These are phyloP conservation scores for Malania oleifera DNA, from an alignment of 164 flowering plant genomes.

Conservation along the genomic window DNA sequence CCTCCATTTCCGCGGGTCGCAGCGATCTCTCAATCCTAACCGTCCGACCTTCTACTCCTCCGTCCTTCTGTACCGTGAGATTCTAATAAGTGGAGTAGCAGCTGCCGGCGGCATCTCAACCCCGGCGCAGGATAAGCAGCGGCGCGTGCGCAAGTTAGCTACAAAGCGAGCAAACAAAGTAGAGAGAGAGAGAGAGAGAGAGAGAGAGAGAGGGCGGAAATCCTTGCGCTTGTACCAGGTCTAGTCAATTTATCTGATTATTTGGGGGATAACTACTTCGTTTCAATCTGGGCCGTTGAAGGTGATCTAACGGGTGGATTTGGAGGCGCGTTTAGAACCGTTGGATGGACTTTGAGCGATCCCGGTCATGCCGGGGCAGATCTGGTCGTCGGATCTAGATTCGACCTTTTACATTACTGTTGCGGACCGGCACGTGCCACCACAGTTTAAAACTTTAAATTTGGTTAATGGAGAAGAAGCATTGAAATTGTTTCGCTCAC, in stretches of 20 bases:
- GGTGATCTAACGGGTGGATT: slow-evolving; percentile 7
- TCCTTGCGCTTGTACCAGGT: too few relatives aligned
- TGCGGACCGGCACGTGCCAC: slow-evolving; percentile 36
- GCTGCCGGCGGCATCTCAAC: slow-evolving; percentile 35
- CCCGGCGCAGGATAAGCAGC: slow-evolving; percentile 22
- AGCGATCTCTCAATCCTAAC: background rate
- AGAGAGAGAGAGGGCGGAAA: background rate
- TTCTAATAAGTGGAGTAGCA: slow-evolving; percentile 18
- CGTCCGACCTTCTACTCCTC: slow-evolving; percentile 7
- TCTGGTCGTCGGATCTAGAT: slow-evolving; percentile 47
- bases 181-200: slow-evolving; percentile 1
- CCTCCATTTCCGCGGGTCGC: slow-evolving; percentile 40
- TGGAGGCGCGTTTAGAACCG: slow-evolving; percentile 9
- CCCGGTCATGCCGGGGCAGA: slow-evolving; percentile 33
- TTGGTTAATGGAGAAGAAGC: background rate
- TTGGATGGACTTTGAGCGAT: slow-evolving; percentile 18
- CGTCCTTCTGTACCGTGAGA: slow-evolving; percentile 33
- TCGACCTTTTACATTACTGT: slow-evolving; percentile 26
- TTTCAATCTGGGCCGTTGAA: slow-evolving; percentile 13
- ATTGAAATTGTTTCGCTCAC: too few relatives aligned
- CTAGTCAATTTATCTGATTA: too few relatives aligned
- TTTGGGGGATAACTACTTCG: slow-evolving; percentile 1
- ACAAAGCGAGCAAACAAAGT: background rate
- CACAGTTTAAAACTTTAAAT: background rate
- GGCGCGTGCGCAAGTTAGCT: slow-evolving; percentile 19